Percentiles rank a stretch among this genome's conserved stretches.
These are phyloP conservation scores for Penicillium goetzii DNA, from an alignment of 495 filamentous ascomycete species.

Conservation along the genomic window DNA sequence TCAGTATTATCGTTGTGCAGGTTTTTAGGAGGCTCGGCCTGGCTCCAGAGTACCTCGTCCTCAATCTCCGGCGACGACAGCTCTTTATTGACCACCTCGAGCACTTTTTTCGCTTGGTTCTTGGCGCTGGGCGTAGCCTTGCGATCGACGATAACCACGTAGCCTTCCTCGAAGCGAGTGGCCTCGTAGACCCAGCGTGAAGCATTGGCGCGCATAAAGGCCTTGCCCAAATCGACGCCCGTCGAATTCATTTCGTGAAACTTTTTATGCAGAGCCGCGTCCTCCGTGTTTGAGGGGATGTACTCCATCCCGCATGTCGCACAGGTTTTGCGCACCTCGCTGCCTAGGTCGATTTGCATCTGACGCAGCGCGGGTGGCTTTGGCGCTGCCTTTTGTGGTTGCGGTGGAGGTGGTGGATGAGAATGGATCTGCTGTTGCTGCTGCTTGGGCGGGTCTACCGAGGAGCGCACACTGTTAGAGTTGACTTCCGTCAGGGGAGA, in stretches of 20 bases:
- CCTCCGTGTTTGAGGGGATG: slow-evolving; percentile 66
- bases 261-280: slow-evolving; percentile 65
- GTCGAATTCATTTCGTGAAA: slow-evolving; percentile 69
- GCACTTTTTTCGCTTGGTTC: slow-evolving; percentile 61
- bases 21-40: slow-evolving; percentile 46
- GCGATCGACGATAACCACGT: slow-evolving; percentile 61
- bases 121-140: slow-evolving; percentile 57
- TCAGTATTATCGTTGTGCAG: slow-evolving; percentile 35
- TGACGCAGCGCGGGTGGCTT: slow-evolving; percentile 56
- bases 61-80: slow-evolving; percentile 64
- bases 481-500: slow-evolving; percentile 55
- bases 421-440: slow-evolving; percentile 3
- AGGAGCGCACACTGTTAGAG: slow-evolving; percentile 53
- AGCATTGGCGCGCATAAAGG: slow-evolving; percentile 53
- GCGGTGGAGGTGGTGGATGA: background rate
- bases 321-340: slow-evolving; percentile 62
- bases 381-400: slow-evolving; percentile 23
- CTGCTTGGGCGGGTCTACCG: slow-evolving; percentile 44
- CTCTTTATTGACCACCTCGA: slow-evolving; percentile 70
- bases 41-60: slow-evolving; percentile 63
- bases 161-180: slow-evolving; percentile 50
- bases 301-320: slow-evolving; percentile 72
- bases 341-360: slow-evolving; percentile 69
- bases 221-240: slow-evolving; percentile 65
- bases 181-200: slow-evolving; percentile 53